Evolutionary conservation across 192 early-diverging fungal genomes (phyloP), one percentile per base, ranked within the genome.

Genomic region (Backusella luteola): DNA sequence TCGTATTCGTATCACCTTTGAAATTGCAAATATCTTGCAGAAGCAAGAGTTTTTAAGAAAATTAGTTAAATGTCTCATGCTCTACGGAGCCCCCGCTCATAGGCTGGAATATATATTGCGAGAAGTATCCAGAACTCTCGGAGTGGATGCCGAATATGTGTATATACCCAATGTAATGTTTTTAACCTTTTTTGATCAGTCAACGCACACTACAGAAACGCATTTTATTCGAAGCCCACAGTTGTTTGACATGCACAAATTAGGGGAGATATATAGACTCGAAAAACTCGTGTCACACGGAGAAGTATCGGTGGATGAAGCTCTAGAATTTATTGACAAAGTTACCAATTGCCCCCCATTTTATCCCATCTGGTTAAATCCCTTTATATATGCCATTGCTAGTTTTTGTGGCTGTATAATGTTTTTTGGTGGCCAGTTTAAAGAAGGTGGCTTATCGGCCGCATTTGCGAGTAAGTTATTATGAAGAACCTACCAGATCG

Each of bases 141-240:
- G 89, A 34, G 83, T 93, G 59, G 86, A 92, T 21, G 83, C 90
- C 3, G 88, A 88, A 41, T 91, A 90, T 69, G 86, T 91, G 12
- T 90, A 88, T 74, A 76, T 93, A 38, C 93, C 93, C 29, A 90
- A 91, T 38, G 84, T 93, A 63, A 91, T 94, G 85, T 86, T 94
- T 26, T 84, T 93, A 29, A 87, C 88, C 21, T 94, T 94, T 77
- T 85, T 90, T 72, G 91, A 94, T 79, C 85, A 85, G 9, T 88
- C 89, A 46, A 94, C 91, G 2, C 88, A 93, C 35, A 89, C 91
- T 0, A 91, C 91, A 15, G 93, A 94, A 72, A 94, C 93, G 0
- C 92, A 93, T 73, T 84, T 94, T 34, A 86, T 94, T 71, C 86
- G 90, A 15, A 79, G 84, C 11, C 63, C 84, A 9, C 82, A 88